These are phyloP conservation scores for Eimeria maxima DNA, from an alignment of 169 alveolate genomes.

Conservation along the genomic window DNA sequence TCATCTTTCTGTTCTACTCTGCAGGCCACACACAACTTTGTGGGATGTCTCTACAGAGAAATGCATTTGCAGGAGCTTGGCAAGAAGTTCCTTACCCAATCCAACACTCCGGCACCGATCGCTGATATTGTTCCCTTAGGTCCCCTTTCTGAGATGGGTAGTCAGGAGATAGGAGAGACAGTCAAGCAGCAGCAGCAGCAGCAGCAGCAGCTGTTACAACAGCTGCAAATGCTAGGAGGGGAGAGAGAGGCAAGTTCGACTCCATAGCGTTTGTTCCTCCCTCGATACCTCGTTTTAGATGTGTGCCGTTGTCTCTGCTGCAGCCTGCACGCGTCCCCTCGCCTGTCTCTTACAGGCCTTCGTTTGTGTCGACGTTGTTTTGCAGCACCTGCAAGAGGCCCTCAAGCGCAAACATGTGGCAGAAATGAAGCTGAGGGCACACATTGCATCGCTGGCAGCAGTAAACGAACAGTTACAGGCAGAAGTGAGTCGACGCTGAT, in stretches of 20 bases:
- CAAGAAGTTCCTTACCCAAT: not conserved
- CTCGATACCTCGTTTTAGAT: not conserved
- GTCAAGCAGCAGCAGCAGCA: constrained; percentile 21
- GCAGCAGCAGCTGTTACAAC: constrained; percentile 27
- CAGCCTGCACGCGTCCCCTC: not conserved
- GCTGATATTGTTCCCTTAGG: constrained; percentile 8
- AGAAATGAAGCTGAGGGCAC: constrained; percentile 50
- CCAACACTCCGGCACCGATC: not conserved
- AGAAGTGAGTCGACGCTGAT: not conserved
- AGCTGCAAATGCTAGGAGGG: constrained; percentile 22
- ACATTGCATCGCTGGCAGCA: constrained; percentile 8
- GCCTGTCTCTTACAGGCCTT: not conserved
- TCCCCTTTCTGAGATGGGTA: not conserved
- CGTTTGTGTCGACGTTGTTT: not conserved
- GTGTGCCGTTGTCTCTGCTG: not conserved
- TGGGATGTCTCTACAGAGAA: constrained; percentile 67
- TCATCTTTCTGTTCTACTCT: not conserved
- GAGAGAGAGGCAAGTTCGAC: constrained; percentile 28
- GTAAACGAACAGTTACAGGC: constrained; percentile 70
- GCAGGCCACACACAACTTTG: constrained; percentile 56
- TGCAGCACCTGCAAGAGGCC: not conserved
- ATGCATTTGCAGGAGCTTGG: constrained; percentile 2
- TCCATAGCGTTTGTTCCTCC: not conserved
- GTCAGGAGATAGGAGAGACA: constrained; percentile 15
- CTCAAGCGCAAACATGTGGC: constrained; percentile 37